These are phyloP conservation scores for Salicornia ramosissima DNA, from an alignment of 148 eudicot genomes.

Conservation along the genomic window DNA sequence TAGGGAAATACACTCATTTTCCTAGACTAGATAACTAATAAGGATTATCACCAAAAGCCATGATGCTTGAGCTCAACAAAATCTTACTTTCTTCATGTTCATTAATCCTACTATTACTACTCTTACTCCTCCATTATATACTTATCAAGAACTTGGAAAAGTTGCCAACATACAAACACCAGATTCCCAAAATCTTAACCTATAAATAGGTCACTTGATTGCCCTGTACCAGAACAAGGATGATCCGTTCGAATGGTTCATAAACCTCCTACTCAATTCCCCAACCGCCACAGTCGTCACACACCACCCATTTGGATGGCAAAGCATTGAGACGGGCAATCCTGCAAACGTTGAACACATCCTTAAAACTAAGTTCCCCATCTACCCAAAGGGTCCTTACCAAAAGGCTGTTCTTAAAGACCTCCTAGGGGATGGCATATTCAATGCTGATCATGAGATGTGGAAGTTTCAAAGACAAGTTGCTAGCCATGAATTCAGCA, in stretches of 20 bases:
- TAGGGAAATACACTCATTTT: too few species aligned
- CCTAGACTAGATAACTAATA: background rate
- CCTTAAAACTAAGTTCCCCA: background rate
- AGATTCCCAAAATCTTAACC: slow-evolving; percentile 21
- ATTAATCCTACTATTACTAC: background rate
- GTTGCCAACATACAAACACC: background rate
- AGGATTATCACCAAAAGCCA: background rate
- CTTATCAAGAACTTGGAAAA: background rate
- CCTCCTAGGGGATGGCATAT: slow-evolving; percentile 38
- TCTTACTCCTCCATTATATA: background rate
- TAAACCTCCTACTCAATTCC: slow-evolving; percentile 12
- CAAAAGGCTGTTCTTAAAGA: slow-evolving; percentile 8
- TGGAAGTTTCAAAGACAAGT: slow-evolving; percentile 47
- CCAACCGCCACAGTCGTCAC: slow-evolving; percentile 18
- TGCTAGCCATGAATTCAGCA: slow-evolving; percentile 34
- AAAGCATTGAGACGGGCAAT: slow-evolving; percentile 12
- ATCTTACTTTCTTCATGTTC: background rate
- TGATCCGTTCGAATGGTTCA: slow-evolving; percentile 10
- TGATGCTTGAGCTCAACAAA: background rate
- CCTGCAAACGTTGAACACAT: slow-evolving; percentile 24
- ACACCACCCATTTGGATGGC: slow-evolving; percentile 11
- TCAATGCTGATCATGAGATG: slow-evolving; percentile 30
- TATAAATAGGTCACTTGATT: slow-evolving; percentile 12
- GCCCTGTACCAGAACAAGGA: slow-evolving; percentile 7
- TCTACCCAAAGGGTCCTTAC: slow-evolving; percentile 27